Evolutionary conservation across 768 basidiomycete species (phyloP).

Genomic region (Mycena metata): DNA sequence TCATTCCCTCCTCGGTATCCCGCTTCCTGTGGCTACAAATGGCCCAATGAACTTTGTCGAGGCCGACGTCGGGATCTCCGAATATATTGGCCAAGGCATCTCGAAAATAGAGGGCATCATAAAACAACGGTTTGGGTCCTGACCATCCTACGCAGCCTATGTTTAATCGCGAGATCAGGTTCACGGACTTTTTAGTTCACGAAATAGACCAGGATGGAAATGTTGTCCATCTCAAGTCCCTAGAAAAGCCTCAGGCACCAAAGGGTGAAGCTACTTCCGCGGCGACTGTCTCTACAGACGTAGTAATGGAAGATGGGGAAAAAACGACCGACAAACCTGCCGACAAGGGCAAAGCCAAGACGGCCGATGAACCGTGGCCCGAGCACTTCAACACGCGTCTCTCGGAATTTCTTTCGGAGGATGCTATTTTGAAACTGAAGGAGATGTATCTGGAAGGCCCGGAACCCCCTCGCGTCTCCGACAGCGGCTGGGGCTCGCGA

Average conservation of each 20-base stretch:
- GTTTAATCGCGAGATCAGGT: conserved; percentile 62
- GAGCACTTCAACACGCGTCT: conserved; percentile 69
- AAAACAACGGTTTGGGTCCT: conserved; percentile 86
- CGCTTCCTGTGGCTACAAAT: conserved; percentile 62
- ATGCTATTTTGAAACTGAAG: conserved; percentile 73
- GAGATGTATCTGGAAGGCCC: conserved; percentile 85
- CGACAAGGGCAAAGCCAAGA: conserved; percentile 33
- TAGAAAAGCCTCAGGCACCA: conserved; percentile 75
- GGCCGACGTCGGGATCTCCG: conserved; percentile 90
- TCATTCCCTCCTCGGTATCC: conserved; percentile 74
- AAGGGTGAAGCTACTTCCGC: conserved; percentile 53
- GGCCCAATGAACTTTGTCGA: conserved; percentile 76
- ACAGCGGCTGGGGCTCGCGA: conserved; percentile 80
- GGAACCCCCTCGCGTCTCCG: conserved; percentile 79
- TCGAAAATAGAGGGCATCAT: conserved; percentile 91
- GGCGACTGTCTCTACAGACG: conserved; percentile 36
- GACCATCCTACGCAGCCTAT: not conserved
- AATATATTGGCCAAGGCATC: conserved; percentile 81
- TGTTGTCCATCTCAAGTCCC: conserved; percentile 84
- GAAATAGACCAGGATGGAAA: conserved; percentile 89
- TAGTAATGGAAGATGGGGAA: conserved; percentile 15
- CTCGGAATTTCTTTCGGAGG: conserved; percentile 72
- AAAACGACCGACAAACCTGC: conserved; percentile 14
- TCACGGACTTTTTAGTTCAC: conserved; percentile 96
- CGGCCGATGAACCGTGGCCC: conserved; percentile 71